phyloP scores from a whole-genome alignment of 2,329 filamentous ascomycete genomes.

The Trichoderma afroharzianum region DNA sequence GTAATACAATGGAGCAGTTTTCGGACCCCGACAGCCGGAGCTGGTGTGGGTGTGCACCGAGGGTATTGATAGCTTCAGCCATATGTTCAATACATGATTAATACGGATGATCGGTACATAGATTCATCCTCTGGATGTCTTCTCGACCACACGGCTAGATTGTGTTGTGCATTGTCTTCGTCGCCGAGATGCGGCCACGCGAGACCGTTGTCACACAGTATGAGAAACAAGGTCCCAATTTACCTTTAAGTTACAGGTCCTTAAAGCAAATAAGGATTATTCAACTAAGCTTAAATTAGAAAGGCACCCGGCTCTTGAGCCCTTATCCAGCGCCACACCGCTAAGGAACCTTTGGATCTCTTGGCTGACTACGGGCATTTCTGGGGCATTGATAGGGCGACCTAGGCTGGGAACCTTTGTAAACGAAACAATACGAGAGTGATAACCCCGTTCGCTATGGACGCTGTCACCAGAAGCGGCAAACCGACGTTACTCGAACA shows the following conservation, averaged over 20 bases:
- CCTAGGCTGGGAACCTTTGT: conserved; percentile 6
- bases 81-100: not conserved
- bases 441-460: not conserved
- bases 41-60: not conserved
- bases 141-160: not conserved
- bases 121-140: not conserved
- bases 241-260: not conserved
- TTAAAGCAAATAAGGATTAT: conserved; percentile 8
- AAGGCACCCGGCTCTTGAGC: not conserved
- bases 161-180: not conserved
- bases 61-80: not conserved
- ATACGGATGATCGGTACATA: not conserved
- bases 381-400: not conserved
- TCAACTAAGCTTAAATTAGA: not conserved
- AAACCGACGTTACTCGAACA: not conserved
- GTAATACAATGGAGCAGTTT: not conserved
- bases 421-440: not conserved
- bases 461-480: not conserved
- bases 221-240: not conserved
- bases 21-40: not conserved
- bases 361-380: not conserved
- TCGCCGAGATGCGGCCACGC: not conserved
- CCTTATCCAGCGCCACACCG: conserved; percentile 3
- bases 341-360: conserved; percentile 13
- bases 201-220: not conserved